Conservation (phyloP, 2,329 filamentous ascomycete genomes). For the Aspergillus novoparasiticus region DNA sequence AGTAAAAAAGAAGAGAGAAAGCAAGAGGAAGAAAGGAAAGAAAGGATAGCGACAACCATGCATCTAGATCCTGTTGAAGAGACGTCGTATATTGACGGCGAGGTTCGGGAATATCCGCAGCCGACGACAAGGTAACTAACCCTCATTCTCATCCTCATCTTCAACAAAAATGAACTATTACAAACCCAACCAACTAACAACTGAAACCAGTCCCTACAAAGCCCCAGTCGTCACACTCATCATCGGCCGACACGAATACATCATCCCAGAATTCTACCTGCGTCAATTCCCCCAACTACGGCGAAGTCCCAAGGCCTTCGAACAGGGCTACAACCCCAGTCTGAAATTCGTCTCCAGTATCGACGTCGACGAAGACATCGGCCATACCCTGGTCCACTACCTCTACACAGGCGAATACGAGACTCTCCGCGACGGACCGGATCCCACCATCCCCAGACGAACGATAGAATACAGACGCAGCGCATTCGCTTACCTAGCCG, state of each 20-base stretch:
- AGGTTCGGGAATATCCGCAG: not conserved
- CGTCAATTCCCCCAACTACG: not conserved
- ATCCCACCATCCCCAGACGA: not conserved
- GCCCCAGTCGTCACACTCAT: not conserved
- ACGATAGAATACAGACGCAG: not conserved
- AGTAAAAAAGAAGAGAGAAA: not conserved
- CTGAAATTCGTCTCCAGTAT: not conserved
- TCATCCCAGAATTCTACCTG: slow-evolving; percentile 7
- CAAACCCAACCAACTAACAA: not conserved
- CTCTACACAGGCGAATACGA: slow-evolving; percentile 10
- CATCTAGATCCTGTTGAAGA: not conserved
- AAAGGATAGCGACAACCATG: not conserved
- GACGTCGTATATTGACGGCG: not conserved
- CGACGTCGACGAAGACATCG: slow-evolving; percentile 6
- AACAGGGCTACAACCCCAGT: not conserved
- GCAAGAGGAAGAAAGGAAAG: not conserved
- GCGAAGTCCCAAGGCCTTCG: not conserved
- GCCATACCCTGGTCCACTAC: slow-evolving; percentile 10
- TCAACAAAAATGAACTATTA: not conserved
- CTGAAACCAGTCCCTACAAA: slow-evolving; percentile 3
- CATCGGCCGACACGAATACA: not conserved
- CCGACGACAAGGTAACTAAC: not conserved
- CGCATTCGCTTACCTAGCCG: not conserved
- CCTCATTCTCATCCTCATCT: no score
- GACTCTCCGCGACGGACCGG: not conserved